These are phyloP conservation scores for Pichia sp. DNA, from an alignment of 1,139 yeast species.

Conservation along the genomic window DNA sequence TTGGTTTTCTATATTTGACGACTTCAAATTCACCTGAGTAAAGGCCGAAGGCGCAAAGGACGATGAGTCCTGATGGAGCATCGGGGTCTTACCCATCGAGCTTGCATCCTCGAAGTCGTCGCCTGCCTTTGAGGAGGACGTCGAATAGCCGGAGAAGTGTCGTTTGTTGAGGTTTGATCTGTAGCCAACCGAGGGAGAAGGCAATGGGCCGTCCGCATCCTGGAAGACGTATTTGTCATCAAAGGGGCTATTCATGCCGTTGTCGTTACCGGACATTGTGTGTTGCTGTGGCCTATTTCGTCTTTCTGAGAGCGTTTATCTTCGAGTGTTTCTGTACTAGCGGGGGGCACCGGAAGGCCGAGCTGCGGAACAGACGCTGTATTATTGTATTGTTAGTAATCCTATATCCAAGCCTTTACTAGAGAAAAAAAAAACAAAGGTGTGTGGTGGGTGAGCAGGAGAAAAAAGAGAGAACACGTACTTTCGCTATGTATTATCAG, in stretches of 20 bases:
- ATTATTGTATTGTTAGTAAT: not conserved
- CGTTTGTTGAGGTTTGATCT: slow-evolving; percentile 14
- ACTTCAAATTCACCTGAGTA: slow-evolving; percentile 8
- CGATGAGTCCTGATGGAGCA: slow-evolving; percentile 17
- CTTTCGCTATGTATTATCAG: not conserved
- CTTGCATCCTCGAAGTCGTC: slow-evolving; percentile 22
- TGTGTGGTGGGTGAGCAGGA: too few relatives aligned
- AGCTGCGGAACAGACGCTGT: too few relatives aligned
- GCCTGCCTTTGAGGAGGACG: slow-evolving; percentile 17
- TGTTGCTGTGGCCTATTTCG: too few relatives aligned
- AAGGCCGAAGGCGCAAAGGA: slow-evolving; percentile 6
- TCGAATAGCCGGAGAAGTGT: slow-evolving; percentile 20
- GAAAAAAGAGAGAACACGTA: not conserved
- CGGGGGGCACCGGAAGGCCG: too few relatives aligned
- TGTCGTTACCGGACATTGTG: slow-evolving; percentile 10
- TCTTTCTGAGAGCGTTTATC: too few relatives aligned
- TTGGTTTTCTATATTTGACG: slow-evolving; percentile 9
- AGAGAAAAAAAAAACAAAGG: not conserved
- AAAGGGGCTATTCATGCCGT: slow-evolving; percentile 24
- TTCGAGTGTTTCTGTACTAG: too few relatives aligned
- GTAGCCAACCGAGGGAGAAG: slow-evolving; percentile 18
- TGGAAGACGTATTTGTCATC: slow-evolving; percentile 28
- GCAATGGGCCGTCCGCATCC: slow-evolving; percentile 13
- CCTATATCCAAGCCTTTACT: not conserved
- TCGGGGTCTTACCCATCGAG: slow-evolving; percentile 28